Base-by-base conservation (phyloP, 192 early-diverging fungal genomes). In the Thamnidium elegans region DNA sequence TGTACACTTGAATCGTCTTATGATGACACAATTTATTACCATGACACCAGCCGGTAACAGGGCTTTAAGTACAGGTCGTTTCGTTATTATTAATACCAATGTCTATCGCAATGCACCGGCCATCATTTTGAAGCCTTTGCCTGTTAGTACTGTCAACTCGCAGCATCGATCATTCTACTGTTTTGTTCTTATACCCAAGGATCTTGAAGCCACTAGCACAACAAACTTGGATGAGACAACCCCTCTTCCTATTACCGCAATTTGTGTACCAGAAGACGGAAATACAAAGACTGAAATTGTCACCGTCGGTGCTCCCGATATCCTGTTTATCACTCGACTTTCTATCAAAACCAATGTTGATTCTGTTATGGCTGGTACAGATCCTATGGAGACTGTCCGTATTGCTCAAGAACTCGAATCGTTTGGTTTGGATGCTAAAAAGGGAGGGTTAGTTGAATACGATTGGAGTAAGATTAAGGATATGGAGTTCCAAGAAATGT, bases 381-480 rank as follows among this genome's bases (percentile, higher is more conserved):
- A 75, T 39, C 63, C 76, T 51, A 47, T 65, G 0, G 77, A 72
- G 30, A 60, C 67, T 9, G 14, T 67, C 30, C 58, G 45, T 43
- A 47, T 71, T 5, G 58, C 39, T 11, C 79, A 77, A 50, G 68
- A 76, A 53, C 66, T 83, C 15, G 45, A 66, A 45, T 50, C 54
- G 4, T 76, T 75, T 62, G 61, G 64, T 21, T 42, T 39, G 6
- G 65, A 68, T 48, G 63, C 66, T 3, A 67, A 68, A 54, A 71
- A 63, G 39, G 50, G 70, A 72, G 64, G 71, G 13, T 55, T 78
- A 7, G 71, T 79, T 3, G 96, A 96, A 68, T 86, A 86, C 54
- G 89, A 92, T 48, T 97, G 91, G 91, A 70, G 71, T 46, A 94
- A 92, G 70, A 84, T 98, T 60, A 86, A 89, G 30, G 87, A 94